A percentile compares a stretch with the other conserved stretches of the same genome.
Conservation (phyloP, 768 basidiomycete genomes). For the Cystofilobasidium bisporidii region DNA sequence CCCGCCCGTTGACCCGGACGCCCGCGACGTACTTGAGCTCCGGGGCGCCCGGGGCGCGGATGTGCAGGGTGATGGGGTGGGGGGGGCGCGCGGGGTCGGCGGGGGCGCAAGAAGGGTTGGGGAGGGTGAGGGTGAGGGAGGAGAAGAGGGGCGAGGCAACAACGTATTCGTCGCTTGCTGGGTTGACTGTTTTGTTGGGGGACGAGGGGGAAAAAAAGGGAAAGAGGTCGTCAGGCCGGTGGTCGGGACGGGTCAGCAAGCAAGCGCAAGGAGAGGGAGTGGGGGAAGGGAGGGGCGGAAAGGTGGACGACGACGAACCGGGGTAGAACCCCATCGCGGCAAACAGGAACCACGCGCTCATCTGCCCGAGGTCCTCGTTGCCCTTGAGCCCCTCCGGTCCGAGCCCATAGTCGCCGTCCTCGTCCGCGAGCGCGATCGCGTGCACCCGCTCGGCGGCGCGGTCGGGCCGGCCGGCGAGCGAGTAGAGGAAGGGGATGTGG, state of each 20-base stretch:
- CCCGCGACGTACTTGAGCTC: constrained; percentile 55
- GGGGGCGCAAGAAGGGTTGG: constrained; percentile 39
- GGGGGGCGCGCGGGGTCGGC: constrained; percentile 13
- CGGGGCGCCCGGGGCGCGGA: constrained; percentile 52
- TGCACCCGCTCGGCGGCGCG: constrained; percentile 49
- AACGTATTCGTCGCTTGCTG: constrained; percentile 63
- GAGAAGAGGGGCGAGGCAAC: constrained; percentile 59
- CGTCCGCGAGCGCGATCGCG: constrained; percentile 26
- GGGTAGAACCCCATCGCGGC: constrained; percentile 72
- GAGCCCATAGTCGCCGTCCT: constrained; percentile 17
- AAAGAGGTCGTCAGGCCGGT: not conserved
- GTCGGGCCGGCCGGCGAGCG: constrained; percentile 59
- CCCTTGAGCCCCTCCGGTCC: constrained; percentile 48
- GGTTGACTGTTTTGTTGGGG: constrained; percentile 51
- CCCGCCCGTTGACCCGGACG: constrained; percentile 50
- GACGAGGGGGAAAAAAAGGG: too few species aligned
- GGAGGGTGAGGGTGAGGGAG: constrained; percentile 51
- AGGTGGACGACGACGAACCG: constrained; percentile 26
- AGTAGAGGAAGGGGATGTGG: constrained; percentile 74
- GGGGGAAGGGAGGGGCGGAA: not conserved
- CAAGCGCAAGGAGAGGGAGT: too few species aligned
- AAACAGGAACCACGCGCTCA: constrained; percentile 83
- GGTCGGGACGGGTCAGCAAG: not conserved
- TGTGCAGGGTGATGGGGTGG: constrained; percentile 45
- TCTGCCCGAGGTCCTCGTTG: constrained; percentile 83